Evolutionary conservation across 768 basidiomycete genomes (phyloP).

Genomic region (Lactarius deliciosus): DNA sequence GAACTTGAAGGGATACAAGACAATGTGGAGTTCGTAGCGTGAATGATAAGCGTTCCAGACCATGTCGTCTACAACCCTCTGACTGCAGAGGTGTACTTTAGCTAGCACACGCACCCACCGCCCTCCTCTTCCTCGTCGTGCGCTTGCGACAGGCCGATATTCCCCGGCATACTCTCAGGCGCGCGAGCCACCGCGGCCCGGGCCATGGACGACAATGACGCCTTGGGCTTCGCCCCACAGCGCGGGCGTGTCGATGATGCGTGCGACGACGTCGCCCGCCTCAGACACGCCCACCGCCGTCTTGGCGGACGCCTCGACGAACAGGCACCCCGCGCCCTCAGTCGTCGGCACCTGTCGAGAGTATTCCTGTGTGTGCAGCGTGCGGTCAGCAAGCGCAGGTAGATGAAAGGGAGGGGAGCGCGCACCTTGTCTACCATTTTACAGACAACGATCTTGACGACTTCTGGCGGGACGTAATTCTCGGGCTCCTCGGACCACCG

Average conservation of each 20-base stretch:
- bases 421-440: slow-evolving; percentile 89
- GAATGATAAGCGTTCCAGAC: background rate
- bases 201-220: slow-evolving; percentile 26
- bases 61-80: background rate
- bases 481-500: slow-evolving; percentile 93
- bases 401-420: background rate
- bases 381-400: background rate
- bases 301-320: slow-evolving; percentile 93
- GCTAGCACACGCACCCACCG: slow-evolving; percentile 38
- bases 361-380: slow-evolving; percentile 59
- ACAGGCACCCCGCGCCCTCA: slow-evolving; percentile 84
- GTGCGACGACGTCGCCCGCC: slow-evolving; percentile 71
- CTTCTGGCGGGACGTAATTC: slow-evolving; percentile 81
- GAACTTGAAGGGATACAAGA: background rate
- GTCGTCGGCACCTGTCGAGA: slow-evolving; percentile 80
- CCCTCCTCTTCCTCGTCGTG: slow-evolving; percentile 31
- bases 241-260: slow-evolving; percentile 81
- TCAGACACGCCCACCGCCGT: slow-evolving; percentile 81
- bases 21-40: background rate
- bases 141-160: slow-evolving; percentile 38
- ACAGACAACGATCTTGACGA: slow-evolving; percentile 93
- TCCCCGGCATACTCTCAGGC: slow-evolving; percentile 42
- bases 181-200: slow-evolving; percentile 13
- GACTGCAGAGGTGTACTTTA: background rate
- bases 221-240: slow-evolving; percentile 53